Evolutionary conservation across 2,329 filamentous ascomycete species (phyloP), one percentile per base, ranked within the genome.

Genomic region (Alternaria longipes): DNA sequence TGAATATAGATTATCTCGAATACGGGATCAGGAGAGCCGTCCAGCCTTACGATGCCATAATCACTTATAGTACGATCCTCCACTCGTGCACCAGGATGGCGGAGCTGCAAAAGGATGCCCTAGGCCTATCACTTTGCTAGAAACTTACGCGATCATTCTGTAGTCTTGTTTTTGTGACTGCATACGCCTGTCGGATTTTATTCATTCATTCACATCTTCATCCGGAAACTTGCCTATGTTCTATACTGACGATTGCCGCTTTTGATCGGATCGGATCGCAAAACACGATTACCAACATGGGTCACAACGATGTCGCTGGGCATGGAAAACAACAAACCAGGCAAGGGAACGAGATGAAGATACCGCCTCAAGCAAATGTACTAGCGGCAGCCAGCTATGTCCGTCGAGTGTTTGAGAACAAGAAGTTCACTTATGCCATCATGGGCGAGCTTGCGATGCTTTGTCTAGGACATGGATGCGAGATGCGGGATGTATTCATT

Each of bases 361-460:
- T 66, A 24, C 74, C 69, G 32, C 74, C 73, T 22, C 59, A 59
- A 36, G 54, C 64, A 8, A 78, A 78, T 44, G 56, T 76, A 14
- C 16, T 78, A 18, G 72, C 71, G 7, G 75, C 76, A 1, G 71
- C 71, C 11, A 68, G 63, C 45, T 65, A 74, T 50, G 55, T 78
- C 8, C 66, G 70, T 32, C 59, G 63, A 32, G 26, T 78, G 8
- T 69, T 78, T 24, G 74, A 77, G 56, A 66, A 59, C n/a, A 77
- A 76, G 44, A 75, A 71, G 26, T 66, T 77, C 22, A 69, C 67
- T 18, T 77, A 74, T 65, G 74, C 70, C 22, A 67, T 73, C 32
- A 62, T 76, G 56, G 71, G 74, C 26, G 72, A 72, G 4, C 59
- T 78, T 18, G 67, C 73, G 16, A 75, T 78, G 70, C 62, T 75